Conservation (phyloP, 139 green algal species). For the Picochlorum sp. region DNA sequence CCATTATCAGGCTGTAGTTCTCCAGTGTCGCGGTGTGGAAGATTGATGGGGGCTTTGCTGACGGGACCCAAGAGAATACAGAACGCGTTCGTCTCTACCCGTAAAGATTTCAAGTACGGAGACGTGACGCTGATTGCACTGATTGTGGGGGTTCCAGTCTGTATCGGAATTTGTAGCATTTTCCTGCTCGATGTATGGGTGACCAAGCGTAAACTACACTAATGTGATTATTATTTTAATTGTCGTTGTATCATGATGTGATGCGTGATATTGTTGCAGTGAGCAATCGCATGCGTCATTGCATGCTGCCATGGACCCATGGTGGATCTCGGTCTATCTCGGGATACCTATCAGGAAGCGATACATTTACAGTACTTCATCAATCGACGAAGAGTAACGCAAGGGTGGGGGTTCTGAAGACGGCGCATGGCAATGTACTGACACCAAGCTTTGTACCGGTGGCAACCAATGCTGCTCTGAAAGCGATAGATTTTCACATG, state of each 20-base stretch:
- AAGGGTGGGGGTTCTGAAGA: constrained; percentile 24
- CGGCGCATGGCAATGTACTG: constrained; percentile 25
- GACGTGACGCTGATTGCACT: constrained; percentile 23
- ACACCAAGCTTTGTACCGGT: constrained; percentile 45
- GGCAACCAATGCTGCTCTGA: constrained; percentile 43
- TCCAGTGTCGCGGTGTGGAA: constrained; percentile 17
- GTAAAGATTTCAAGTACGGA: constrained; percentile 13
- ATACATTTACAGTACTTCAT: constrained; percentile 10
- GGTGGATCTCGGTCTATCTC: neutral
- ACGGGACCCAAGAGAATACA: neutral
- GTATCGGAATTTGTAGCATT: neutral
- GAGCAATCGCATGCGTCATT: no score
- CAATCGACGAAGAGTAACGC: constrained; percentile 19
- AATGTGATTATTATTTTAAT: neutral
- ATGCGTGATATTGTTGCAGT: no score
- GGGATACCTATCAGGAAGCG: neutral
- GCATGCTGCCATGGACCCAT: no score
- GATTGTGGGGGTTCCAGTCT: constrained; percentile 7
- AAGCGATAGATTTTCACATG: constrained; percentile 24
- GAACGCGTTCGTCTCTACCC: neutral
- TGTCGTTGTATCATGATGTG: no score
- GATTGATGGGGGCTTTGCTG: constrained; percentile 7
- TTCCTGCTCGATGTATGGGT: constrained; percentile 3
- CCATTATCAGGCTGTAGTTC: constrained; percentile 24
- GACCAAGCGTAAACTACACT: neutral